These are phyloP conservation scores for Penicillium olsonii DNA, from an alignment of 2,329 filamentous ascomycete genomes.

Conservation along the genomic window DNA sequence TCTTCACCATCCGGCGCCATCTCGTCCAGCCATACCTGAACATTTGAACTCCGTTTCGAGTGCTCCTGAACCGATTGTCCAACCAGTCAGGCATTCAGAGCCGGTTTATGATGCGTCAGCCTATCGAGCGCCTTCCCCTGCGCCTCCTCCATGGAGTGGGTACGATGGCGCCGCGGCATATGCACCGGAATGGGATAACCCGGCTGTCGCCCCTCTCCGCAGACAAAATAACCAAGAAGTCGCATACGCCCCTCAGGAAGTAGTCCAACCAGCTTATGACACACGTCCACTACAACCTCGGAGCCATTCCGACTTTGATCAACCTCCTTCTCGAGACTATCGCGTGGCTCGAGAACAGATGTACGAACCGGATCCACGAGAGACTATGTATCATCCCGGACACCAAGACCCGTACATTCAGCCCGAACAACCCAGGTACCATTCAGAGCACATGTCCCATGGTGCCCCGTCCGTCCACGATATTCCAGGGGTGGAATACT, in stretches of 20 bases:
- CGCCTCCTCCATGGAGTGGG: slow-evolving; percentile 11
- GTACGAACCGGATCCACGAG: slow-evolving; percentile 15
- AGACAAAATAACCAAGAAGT: slow-evolving; percentile 26
- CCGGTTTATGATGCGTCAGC: slow-evolving; percentile 51
- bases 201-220: slow-evolving; percentile 19
- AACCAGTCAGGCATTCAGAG: slow-evolving; percentile 72
- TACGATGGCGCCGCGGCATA: slow-evolving; percentile 36
- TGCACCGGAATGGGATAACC: slow-evolving; percentile 27
- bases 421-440: slow-evolving; percentile 27
- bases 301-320: slow-evolving; percentile 29
- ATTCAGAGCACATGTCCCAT: slow-evolving; percentile 22
- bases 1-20: slow-evolving; percentile 25
- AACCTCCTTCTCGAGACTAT: slow-evolving; percentile 25
- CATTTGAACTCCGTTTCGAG: slow-evolving; percentile 39
- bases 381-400: slow-evolving; percentile 15
- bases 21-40: slow-evolving; percentile 24
- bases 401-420: slow-evolving; percentile 22
- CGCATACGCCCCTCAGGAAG: slow-evolving; percentile 23
- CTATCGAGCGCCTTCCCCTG: slow-evolving; percentile 26
- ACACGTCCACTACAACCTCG: slow-evolving; percentile 24
- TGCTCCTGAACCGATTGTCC: slow-evolving; percentile 71
- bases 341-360: slow-evolving; percentile 23
- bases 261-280: slow-evolving; percentile 22
- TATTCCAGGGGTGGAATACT: slow-evolving; percentile 20
- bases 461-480: slow-evolving; percentile 23